phyloP scores from a whole-genome alignment of 78 protist genomes.

The Dictyostelium citrinum region DNA sequence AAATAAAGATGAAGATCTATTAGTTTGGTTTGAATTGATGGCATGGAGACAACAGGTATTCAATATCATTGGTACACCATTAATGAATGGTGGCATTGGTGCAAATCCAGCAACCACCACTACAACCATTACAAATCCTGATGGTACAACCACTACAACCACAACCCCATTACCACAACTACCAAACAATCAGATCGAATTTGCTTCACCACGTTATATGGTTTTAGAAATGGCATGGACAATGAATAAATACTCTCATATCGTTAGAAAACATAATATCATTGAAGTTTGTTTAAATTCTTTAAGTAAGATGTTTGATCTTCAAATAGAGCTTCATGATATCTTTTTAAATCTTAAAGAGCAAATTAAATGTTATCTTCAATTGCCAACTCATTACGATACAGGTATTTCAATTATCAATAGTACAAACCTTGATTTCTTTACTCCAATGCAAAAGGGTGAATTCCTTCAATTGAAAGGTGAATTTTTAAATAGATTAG shows the following conservation, averaged over 20 bases:
- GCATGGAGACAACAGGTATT: constrained; percentile 78
- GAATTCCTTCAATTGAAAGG: constrained; percentile 76
- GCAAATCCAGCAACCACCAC: not conserved
- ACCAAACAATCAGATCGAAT: not conserved
- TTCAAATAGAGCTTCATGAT: constrained; percentile 87
- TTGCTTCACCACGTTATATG: not conserved
- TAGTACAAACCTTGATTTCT: constrained; percentile 71
- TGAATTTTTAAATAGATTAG: constrained; percentile 68
- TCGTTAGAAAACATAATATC: constrained; percentile 83
- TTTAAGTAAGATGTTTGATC: constrained; percentile 79
- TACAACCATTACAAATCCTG: not conserved
- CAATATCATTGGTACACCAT: not conserved
- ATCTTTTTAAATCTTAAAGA: constrained; percentile 86
- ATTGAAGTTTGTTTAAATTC: constrained; percentile 84
- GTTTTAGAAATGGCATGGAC: constrained; percentile 84
- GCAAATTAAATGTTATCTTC: constrained; percentile 86
- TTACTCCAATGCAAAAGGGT: constrained; percentile 42
- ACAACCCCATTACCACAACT: not conserved
- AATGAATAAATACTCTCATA: constrained; percentile 82
- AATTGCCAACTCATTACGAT: constrained; percentile 58
- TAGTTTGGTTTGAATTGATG: constrained; percentile 84
- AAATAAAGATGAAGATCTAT: constrained; percentile 78
- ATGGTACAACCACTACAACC: not conserved
- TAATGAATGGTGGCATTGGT: constrained; percentile 4
- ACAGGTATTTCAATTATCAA: constrained; percentile 79